Base-by-base conservation (phyloP, 768 basidiomycete genomes). In the Tricholoma hemisulphureum region DNA sequence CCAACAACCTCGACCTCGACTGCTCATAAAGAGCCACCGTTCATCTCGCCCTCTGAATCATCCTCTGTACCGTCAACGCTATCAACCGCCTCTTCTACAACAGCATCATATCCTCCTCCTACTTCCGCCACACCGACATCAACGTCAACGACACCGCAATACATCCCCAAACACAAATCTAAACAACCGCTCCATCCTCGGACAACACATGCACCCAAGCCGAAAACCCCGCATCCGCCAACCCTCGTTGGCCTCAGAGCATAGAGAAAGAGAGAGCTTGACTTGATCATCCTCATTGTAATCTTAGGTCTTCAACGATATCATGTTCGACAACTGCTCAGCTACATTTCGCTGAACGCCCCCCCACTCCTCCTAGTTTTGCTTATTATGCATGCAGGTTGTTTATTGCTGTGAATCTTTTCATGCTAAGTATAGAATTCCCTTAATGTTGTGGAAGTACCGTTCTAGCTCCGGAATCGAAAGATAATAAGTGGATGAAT, bases 161-260 rank as follows among this genome's bases (percentile, higher is more conserved):
- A 63, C 18, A 62, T 64, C 57, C 62, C 65, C 41, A 64, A 67
- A 24, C 61, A 63, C 20, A 54, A 65, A 54, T 56, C 68, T 34
- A 56, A 43, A 61, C 48, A 65, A 63, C 29, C 35, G 5, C 48
- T 49, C 35, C 55, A 39, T 35, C 37, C 23, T 28, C 55, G 28
- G 14, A 9, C 48, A 49, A 45, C 60, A 24, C 66, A 62, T 35
- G 63, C 68, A 60, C 63, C 65, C 50, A 64, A 67, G 24, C 58
- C 67, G 16, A 50, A 64, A 55, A 59, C 69, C 11, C 60, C 63
- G n/a, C 63, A 64, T 46, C 52, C 63, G 4, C 61, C 65, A 4
- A 55, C 62, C n/a, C 56, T 69, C 31, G 62, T 70, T 29, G 68
- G 67, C 31, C 67, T 71, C 55, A 68, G 67, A 61, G 69, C 69